phyloP scores from a whole-genome alignment of 257 asterid species.

The Fraxinus pennsylvanica region DNA sequence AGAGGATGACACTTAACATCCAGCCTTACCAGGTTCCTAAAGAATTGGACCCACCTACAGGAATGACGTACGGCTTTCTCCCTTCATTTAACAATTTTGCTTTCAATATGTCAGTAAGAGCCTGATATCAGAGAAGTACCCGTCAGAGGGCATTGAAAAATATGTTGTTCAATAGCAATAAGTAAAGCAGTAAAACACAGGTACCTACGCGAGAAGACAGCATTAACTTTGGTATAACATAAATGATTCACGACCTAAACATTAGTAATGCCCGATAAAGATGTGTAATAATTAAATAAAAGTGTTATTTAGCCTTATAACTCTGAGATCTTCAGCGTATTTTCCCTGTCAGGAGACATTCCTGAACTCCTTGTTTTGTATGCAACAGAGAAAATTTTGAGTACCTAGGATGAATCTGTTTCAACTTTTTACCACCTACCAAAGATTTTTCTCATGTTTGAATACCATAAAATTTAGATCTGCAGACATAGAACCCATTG shows the following conservation, averaged over 20 bases:
- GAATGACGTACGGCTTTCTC: conserved; percentile 89
- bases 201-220: background rate
- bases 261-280: background rate
- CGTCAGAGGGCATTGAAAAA: conserved; percentile 7
- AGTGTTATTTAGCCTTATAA: background rate
- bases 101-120: conserved; percentile 72
- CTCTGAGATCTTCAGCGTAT: background rate
- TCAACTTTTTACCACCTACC: background rate
- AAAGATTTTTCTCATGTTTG: background rate
- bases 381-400: background rate
- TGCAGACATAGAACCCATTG: background rate
- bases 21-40: conserved; percentile 85
- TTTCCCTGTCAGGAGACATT: background rate
- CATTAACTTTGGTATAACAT: background rate
- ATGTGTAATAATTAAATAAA: background rate
- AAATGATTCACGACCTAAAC: background rate
- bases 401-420: background rate
- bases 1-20: conserved; percentile 10
- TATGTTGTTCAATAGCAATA: background rate
- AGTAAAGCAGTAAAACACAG: conserved; percentile 1
- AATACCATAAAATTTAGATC: background rate
- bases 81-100: conserved; percentile 80
- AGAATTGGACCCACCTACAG: conserved; percentile 97
- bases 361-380: background rate
- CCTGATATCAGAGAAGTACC: conserved; percentile 45